These are phyloP conservation scores for Coemansia sp. DNA, from an alignment of 192 early-diverging fungal species.

Conservation along the genomic window DNA sequence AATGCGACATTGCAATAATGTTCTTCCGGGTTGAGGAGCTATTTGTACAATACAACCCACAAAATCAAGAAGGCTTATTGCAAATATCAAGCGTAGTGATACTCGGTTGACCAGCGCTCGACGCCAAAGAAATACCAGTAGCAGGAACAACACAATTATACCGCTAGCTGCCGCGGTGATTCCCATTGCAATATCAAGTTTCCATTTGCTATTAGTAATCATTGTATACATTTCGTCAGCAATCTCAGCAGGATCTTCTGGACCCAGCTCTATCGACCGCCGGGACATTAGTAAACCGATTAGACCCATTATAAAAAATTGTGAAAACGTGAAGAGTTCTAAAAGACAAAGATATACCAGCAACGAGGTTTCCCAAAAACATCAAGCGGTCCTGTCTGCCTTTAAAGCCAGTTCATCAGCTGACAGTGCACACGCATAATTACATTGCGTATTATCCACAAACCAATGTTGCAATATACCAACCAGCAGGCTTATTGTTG, in stretches of 20 bases:
- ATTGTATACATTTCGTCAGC: neutral
- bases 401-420: neutral
- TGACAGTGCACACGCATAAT: neutral
- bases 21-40: neutral
- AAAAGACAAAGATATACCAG: neutral
- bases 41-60: slow-evolving; percentile 16
- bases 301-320: neutral
- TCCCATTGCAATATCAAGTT: neutral
- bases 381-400: neutral
- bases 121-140: slow-evolving; percentile 28
- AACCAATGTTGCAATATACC: neutral
- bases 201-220: neutral
- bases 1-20: neutral
- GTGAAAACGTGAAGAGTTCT: neutral
- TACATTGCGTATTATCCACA: neutral
- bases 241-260: slow-evolving; percentile 5
- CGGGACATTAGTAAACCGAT: no score
- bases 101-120: slow-evolving; percentile 27
- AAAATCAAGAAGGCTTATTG: slow-evolving; percentile 25
- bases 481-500: neutral
- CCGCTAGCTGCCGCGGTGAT: slow-evolving; percentile 11
- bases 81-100: slow-evolving; percentile 31
- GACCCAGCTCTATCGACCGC: slow-evolving; percentile 5
- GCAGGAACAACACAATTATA: slow-evolving; percentile 18
- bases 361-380: neutral